Conservation (phyloP, 805 yeast genomes). For the Sugiyamaella lignohabitans region DNA sequence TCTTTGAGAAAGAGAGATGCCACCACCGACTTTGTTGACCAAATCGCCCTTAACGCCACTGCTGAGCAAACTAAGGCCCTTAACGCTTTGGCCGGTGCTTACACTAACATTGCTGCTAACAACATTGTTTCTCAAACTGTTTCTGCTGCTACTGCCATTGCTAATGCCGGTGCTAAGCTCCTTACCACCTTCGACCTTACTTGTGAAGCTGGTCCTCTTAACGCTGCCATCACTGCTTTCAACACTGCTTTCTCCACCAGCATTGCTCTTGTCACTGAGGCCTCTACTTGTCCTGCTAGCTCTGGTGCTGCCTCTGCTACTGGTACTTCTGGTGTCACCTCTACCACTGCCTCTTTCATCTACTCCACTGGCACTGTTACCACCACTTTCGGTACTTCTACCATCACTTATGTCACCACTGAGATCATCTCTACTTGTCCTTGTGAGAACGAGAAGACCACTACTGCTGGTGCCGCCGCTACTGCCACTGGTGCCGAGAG, state of each 20-base stretch:
- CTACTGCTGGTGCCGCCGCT: background rate
- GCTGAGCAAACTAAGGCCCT: background rate
- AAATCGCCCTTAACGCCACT: background rate
- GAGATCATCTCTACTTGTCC: slow-evolving; percentile 10
- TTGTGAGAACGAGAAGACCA: slow-evolving; percentile 3
- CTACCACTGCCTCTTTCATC: slow-evolving; percentile 9
- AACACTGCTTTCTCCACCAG: slow-evolving; percentile 6
- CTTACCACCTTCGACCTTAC: background rate
- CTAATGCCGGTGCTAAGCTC: slow-evolving; percentile 15
- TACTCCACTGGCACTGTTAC: slow-evolving; percentile 9
- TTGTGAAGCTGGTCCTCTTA: slow-evolving; percentile 1
- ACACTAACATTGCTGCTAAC: slow-evolving; percentile 3
- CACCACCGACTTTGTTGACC: background rate
- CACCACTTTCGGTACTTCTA: slow-evolving; percentile 5
- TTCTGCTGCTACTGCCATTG: slow-evolving; percentile 2
- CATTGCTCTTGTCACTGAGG: background rate
- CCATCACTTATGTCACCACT: slow-evolving; percentile 4
- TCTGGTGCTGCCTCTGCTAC: slow-evolving; percentile 6
- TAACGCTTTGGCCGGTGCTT: background rate
- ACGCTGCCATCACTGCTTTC: slow-evolving; percentile 10
- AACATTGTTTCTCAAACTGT: background rate
- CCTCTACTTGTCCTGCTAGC: slow-evolving; percentile 2
- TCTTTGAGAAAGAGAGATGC: slow-evolving; percentile 3
- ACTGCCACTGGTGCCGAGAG: slow-evolving; percentile 4
- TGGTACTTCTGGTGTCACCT: slow-evolving; percentile 3